Evolutionary conservation across 2,329 filamentous ascomycete genomes (phyloP).

Genomic region (Stemphylium vesicarium): DNA sequence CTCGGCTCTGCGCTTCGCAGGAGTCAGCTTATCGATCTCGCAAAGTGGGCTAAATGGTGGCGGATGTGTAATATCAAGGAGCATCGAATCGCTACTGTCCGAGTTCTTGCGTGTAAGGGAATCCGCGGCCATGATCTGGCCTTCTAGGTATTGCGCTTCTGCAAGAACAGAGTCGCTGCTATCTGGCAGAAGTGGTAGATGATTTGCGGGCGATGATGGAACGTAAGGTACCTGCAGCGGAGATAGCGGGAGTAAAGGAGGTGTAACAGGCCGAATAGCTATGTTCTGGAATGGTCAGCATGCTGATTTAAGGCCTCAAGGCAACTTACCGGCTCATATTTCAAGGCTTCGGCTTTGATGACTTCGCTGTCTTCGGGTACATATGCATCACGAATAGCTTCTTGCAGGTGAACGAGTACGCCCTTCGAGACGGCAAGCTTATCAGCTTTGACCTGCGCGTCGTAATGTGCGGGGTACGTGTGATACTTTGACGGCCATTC

Average conservation of each 20-base stretch:
- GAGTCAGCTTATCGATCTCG: slow-evolving; percentile 22
- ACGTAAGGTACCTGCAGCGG: slow-evolving; percentile 49
- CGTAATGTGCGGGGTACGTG: slow-evolving; percentile 33
- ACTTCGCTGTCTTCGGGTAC: slow-evolving; percentile 28
- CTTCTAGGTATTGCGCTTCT: slow-evolving; percentile 45
- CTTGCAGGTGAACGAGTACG: slow-evolving; percentile 46
- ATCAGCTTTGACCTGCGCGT: slow-evolving; percentile 38
- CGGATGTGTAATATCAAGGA: slow-evolving; percentile 36
- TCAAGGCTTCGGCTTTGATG: slow-evolving; percentile 20
- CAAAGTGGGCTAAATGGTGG: slow-evolving; percentile 27
- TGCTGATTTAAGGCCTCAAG: background rate
- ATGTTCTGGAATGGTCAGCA: slow-evolving; percentile 38
- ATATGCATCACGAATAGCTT: slow-evolving; percentile 35
- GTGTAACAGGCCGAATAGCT: slow-evolving; percentile 48
- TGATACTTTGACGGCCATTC: slow-evolving; percentile 49
- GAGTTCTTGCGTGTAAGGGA: slow-evolving; percentile 42
- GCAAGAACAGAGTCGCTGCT: slow-evolving; percentile 40
- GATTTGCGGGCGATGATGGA: slow-evolving; percentile 49
- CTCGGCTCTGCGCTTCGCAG: slow-evolving; percentile 41
- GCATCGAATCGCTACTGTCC: slow-evolving; percentile 41
- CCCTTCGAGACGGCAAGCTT: slow-evolving; percentile 49
- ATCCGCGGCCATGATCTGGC: slow-evolving; percentile 42
- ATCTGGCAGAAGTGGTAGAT: slow-evolving; percentile 48
- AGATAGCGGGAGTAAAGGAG: slow-evolving; percentile 56
- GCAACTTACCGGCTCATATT: slow-evolving; percentile 32